These are phyloP conservation scores for Dryas drummondii DNA, from an alignment of 306 rosid genomes.

Conservation along the genomic window DNA sequence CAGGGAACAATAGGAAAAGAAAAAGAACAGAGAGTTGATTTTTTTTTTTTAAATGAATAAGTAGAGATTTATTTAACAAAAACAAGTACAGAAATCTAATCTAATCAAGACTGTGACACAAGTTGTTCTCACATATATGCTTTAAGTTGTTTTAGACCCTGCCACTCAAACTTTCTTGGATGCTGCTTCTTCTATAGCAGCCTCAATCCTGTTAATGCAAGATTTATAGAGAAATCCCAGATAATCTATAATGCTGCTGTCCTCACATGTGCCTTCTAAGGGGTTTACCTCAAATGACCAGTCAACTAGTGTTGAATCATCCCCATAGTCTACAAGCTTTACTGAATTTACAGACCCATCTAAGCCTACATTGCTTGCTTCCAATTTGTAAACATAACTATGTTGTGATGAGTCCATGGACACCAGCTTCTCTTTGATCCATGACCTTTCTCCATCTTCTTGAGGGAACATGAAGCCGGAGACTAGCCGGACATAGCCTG, in stretches of 20 bases:
- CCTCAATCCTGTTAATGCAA: conserved; percentile 68
- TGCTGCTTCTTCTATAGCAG: conserved; percentile 55
- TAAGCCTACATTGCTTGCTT: conserved; percentile 74
- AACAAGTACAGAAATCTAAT: not conserved
- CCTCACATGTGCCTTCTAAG: conserved; percentile 49
- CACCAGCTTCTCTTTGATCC: conserved; percentile 82
- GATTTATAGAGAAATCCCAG: conserved; percentile 70
- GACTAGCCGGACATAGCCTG: conserved; percentile 56
- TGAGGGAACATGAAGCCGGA: conserved; percentile 88
- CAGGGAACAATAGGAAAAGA: not conserved
- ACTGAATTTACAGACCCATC: conserved; percentile 70
- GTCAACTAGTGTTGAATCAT: conserved; percentile 56
- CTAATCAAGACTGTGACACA: too few relatives aligned
- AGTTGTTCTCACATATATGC: too few relatives aligned
- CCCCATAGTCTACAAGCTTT: conserved; percentile 59
- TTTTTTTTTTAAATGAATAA: not conserved
- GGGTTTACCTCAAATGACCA: conserved; percentile 72
- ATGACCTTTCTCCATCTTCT: conserved; percentile 74
- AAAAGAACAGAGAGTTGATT: not conserved
- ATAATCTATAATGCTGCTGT: conserved; percentile 54
- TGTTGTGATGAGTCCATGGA: conserved; percentile 48
- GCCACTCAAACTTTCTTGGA: not conserved
- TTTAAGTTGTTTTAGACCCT: not conserved
- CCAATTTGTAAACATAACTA: conserved; percentile 62
- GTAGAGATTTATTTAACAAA: not conserved